Conservation (phyloP, 176 grass and related monocot genomes). For the Oryza punctata region DNA sequence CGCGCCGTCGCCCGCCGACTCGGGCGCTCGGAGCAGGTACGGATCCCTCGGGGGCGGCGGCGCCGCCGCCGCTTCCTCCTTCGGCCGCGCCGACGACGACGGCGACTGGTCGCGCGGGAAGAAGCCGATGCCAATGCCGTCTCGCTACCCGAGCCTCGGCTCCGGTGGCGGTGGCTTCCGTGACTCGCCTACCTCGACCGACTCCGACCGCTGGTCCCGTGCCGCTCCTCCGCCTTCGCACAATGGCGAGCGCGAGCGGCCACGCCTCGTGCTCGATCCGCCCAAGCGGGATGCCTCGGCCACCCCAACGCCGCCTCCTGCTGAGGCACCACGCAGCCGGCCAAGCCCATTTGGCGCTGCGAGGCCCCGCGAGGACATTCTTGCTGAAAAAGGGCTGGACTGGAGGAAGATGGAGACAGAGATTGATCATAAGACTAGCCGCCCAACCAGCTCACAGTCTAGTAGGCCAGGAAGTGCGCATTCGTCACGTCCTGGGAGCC, state of each 20-base stretch:
- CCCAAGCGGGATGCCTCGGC: slow-evolving; percentile 53
- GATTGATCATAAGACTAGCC: slow-evolving; percentile 60
- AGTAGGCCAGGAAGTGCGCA: slow-evolving; percentile 70
- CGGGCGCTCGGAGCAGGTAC: slow-evolving; percentile 36
- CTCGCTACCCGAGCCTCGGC: slow-evolving; percentile 54
- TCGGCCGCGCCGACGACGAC: slow-evolving; percentile 57
- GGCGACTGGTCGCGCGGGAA: slow-evolving; percentile 75
- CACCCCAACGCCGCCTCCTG: not conserved
- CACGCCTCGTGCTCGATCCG: slow-evolving; percentile 67
- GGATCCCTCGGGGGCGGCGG: slow-evolving; percentile 43
- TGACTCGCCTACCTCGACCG: slow-evolving; percentile 49
- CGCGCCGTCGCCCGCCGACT: slow-evolving; percentile 39
- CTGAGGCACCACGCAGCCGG: slow-evolving; percentile 27
- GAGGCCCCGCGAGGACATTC: slow-evolving; percentile 67
- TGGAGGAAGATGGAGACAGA: slow-evolving; percentile 77
- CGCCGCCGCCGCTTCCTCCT: not conserved
- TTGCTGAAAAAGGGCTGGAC: slow-evolving; percentile 76
- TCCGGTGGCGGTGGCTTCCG: slow-evolving; percentile 40
- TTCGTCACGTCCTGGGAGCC: slow-evolving; percentile 68
- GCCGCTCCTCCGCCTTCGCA: not conserved
- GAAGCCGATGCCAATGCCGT: slow-evolving; percentile 37
- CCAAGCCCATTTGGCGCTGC: slow-evolving; percentile 72
- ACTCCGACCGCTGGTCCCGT: slow-evolving; percentile 65
- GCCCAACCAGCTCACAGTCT: slow-evolving; percentile 78
- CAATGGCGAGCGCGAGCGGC: slow-evolving; percentile 59